phyloP scores from a whole-genome alignment of 2,329 filamentous ascomycete genomes.

The Septoria linicola region DNA sequence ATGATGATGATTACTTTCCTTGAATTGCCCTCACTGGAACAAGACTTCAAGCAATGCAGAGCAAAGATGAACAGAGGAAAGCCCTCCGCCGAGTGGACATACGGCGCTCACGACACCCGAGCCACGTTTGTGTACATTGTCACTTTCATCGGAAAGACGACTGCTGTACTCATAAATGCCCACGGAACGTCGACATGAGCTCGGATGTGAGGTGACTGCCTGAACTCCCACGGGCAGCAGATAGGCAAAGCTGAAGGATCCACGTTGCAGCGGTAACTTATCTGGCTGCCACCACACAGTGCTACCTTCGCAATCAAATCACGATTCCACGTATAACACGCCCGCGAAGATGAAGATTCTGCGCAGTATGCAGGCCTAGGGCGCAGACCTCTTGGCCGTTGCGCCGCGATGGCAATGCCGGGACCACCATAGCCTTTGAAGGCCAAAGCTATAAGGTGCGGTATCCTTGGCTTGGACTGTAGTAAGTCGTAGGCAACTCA shows the following conservation, averaged over 20 bases:
- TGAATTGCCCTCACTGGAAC: no score
- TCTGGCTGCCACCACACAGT: conserved; percentile 2
- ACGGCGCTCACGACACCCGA: no score
- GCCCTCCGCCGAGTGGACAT: no score
- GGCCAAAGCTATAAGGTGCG: neutral
- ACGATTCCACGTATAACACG: neutral
- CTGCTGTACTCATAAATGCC: no score
- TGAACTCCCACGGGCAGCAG: neutral
- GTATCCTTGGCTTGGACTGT: neutral
- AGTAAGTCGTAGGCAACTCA: neutral
- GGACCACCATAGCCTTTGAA: neutral
- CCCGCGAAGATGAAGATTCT: neutral
- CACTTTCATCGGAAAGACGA: no score
- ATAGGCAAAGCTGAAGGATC: conserved; percentile 13
- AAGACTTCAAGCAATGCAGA: no score
- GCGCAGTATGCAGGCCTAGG: neutral
- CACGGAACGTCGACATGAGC: no score
- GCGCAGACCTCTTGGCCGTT: conserved; percentile 8
- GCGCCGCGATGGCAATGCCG: neutral
- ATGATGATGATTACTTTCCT: no score
- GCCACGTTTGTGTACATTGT: no score
- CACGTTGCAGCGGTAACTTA: conserved; percentile 9
- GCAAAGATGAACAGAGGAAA: no score
- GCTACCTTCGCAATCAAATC: neutral
- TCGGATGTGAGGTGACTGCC: no score